Percentiles rank a stretch among this genome's conserved stretches.
These are phyloP conservation scores for Beverwykella pulmonaria DNA, from an alignment of 495 filamentous ascomycete genomes.

Conservation along the genomic window DNA sequence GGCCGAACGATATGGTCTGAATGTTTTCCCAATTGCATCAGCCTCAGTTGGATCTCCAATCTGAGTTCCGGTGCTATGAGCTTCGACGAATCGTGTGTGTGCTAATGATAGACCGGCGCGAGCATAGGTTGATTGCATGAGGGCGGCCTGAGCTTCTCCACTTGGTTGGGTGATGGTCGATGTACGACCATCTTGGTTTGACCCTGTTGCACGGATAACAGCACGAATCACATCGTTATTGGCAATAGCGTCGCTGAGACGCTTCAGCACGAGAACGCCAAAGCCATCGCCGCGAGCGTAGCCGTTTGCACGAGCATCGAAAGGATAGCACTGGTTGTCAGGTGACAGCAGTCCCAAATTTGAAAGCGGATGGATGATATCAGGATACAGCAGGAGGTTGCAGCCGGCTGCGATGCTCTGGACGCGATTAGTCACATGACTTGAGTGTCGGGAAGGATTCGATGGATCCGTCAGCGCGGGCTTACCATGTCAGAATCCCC, in stretches of 20 bases:
- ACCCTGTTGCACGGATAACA: conserved; percentile 49
- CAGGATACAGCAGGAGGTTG: conserved; percentile 15
- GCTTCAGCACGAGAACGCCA: conserved; percentile 42
- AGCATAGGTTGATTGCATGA: conserved; percentile 6
- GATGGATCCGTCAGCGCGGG: neutral
- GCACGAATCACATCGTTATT: conserved; percentile 48
- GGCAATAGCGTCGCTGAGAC: conserved; percentile 36
- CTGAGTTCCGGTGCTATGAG: conserved; percentile 29
- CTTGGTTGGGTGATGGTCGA: conserved; percentile 34
- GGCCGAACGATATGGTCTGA: conserved; percentile 43
- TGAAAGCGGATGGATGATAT: neutral
- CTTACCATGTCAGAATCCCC: conserved; percentile 18
- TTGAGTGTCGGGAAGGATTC: neutral
- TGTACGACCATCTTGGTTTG: conserved; percentile 52
- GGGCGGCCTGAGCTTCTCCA: conserved; percentile 3
- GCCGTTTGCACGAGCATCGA: conserved; percentile 25
- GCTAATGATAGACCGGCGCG: conserved; percentile 33
- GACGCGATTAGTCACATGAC: neutral
- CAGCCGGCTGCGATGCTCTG: conserved; percentile 8
- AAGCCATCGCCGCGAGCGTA: conserved; percentile 29
- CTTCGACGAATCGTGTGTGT: conserved; percentile 14
- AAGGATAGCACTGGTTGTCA: conserved; percentile 11
- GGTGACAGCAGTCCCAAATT: conserved; percentile 35
- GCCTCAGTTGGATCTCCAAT: conserved; percentile 61
- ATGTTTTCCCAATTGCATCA: conserved; percentile 51